Evolutionary conservation across 768 basidiomycete species (phyloP), one percentile per base, ranked within the genome.

Genomic region (Mycena vulgaris): DNA sequence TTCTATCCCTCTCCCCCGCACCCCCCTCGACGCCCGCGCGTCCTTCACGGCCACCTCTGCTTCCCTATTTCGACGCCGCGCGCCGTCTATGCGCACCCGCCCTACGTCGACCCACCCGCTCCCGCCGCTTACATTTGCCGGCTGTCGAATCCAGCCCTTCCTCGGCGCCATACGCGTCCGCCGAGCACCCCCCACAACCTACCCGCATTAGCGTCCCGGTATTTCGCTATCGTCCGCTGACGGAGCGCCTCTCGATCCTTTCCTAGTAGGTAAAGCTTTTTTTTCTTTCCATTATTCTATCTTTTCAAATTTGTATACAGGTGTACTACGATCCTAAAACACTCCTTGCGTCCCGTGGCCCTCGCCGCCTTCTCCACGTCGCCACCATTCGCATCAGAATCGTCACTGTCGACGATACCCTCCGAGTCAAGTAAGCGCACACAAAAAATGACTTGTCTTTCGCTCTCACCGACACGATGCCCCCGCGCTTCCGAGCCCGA

Each of bases 351-450:
- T 49, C 48, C 48, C 39, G 48, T 49, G 48, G 48, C 27, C 48
- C 39, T 27, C 48, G 48, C 48, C 48, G 48, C 48, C 14, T 49
- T 49, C 48, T 49, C 48, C 48, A 49, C 48, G 39, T 39, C 39
- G 39, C 39, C 39, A 39, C 39, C 25, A 49, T 49, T 52, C 51
- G 30, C 51, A 52, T 52, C 51, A 5, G 51, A 52, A 52, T 31
- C 51, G 51, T 52, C 51, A 52, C 51, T 31, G 51, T 31, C 51
- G 51, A 52, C 51, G 51, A 52, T 52, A 52, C 51, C 51, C 51
- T 52, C 51, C 51, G 51, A 52, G 51, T 53, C 52, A 35, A 53
- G 28, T n/a, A 53, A 53, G 52, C 52, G 52, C 52, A 53, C 31
- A 53, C 52, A 53, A 53, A 53, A 53, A 53, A 53, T 35, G 31